Evolutionary conservation across 345 rosid species (phyloP).

Genomic region (Boechera retrofracta): DNA sequence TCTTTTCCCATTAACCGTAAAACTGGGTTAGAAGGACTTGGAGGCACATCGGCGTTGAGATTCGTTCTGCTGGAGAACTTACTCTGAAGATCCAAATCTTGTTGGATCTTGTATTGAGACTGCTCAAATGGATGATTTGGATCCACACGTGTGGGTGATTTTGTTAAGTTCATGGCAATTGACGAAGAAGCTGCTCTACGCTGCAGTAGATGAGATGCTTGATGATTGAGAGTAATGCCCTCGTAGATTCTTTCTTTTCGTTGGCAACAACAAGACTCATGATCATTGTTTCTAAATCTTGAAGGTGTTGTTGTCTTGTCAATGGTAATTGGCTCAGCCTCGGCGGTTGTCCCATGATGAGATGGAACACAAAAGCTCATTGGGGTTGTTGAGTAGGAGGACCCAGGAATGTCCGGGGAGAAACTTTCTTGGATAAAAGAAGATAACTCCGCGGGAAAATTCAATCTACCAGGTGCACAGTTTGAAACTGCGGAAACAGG

Average conservation of each 20-base stretch:
- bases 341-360: slow-evolving; percentile 42
- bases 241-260: slow-evolving; percentile 73
- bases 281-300: slow-evolving; percentile 53
- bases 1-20: slow-evolving; percentile 98
- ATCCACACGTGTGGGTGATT: slow-evolving; percentile 37
- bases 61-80: slow-evolving; percentile 32
- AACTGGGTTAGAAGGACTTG: slow-evolving; percentile 80
- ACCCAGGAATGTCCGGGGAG: slow-evolving; percentile 44
- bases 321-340: slow-evolving; percentile 43
- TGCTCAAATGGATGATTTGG: slow-evolving; percentile 44
- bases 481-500: slow-evolving; percentile 86
- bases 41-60: slow-evolving; percentile 54
- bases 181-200: slow-evolving; percentile 58
- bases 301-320: slow-evolving; percentile 59
- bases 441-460: slow-evolving; percentile 49
- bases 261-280: slow-evolving; percentile 84
- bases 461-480: slow-evolving; percentile 54
- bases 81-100: slow-evolving; percentile 40
- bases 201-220: slow-evolving; percentile 65
- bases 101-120: slow-evolving; percentile 41
- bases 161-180: slow-evolving; percentile 44
- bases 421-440: slow-evolving; percentile 49
- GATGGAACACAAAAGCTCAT: slow-evolving; percentile 49
- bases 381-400: slow-evolving; percentile 46
- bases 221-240: slow-evolving; percentile 52